Conservation (phyloP, 2,329 filamentous ascomycete genomes). For the Stemphylium lycopersici region DNA sequence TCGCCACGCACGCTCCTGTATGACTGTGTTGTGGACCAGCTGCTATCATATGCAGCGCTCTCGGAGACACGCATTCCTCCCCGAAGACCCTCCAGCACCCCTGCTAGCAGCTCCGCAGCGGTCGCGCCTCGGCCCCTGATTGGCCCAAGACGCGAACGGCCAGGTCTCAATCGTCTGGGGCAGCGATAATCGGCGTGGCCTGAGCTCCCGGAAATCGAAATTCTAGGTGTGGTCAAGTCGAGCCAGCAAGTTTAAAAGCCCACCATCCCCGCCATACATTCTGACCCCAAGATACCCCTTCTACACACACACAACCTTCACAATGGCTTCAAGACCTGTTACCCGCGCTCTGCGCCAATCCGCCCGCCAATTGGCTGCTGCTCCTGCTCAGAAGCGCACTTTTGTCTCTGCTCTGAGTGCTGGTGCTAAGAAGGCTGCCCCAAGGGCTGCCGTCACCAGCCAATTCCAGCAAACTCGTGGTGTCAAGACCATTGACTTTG, state of each 20-base stretch:
- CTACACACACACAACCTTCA: conserved; percentile 46
- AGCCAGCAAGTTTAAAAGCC: conserved; percentile 32
- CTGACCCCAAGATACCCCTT: conserved; percentile 42
- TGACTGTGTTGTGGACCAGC: conserved; percentile 12
- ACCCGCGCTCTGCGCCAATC: conserved; percentile 64
- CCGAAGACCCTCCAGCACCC: conserved; percentile 17
- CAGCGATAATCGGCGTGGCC: conserved; percentile 20
- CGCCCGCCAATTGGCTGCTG: conserved; percentile 61
- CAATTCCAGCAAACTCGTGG: conserved; percentile 76
- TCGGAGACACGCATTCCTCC: conserved; percentile 30
- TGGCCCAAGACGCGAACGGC: conserved; percentile 11
- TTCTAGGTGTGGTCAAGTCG: conserved; percentile 9
- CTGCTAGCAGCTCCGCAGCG: conserved; percentile 11
- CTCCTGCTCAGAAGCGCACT: conserved; percentile 61
- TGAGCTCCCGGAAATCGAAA: conserved; percentile 24
- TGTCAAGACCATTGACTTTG: conserved; percentile 99
- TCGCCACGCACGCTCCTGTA: conserved; percentile 5
- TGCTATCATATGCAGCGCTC: neutral
- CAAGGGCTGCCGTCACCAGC: conserved; percentile 53
- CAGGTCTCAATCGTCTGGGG: conserved; percentile 12
- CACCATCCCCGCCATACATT: conserved; percentile 27
- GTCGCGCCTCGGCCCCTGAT: conserved; percentile 1
- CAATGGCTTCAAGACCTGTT: conserved; percentile 81
- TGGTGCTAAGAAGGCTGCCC: conserved; percentile 51
- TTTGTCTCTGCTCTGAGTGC: conserved; percentile 63